A percentile compares a stretch with the other conserved stretches of the same genome.
Evolutionary conservation across 148 eudicot species (phyloP).

Genomic region (Dianthus caryophyllus): DNA sequence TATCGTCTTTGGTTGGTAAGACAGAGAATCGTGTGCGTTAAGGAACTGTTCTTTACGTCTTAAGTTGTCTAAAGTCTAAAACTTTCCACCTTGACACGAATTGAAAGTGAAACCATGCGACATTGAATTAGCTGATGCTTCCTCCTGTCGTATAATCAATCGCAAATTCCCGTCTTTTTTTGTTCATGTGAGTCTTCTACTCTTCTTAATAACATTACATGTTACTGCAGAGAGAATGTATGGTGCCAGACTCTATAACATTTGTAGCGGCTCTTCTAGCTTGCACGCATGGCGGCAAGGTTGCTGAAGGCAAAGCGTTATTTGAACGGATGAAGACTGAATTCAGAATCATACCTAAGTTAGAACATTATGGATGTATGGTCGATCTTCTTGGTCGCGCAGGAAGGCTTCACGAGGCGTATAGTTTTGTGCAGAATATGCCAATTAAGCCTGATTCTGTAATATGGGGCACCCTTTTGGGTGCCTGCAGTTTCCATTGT

Average conservation of each 20-base stretch:
- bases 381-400: conserved; percentile 68
- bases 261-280: conserved; percentile 51
- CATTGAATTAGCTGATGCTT: too few species aligned
- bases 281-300: conserved; percentile 58
- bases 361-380: conserved; percentile 72
- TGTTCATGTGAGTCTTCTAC: background rate
- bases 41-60: too few species aligned
- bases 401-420: conserved; percentile 46
- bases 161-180: background rate
- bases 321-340: conserved; percentile 39
- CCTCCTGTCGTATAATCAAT: background rate
- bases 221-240: conserved; percentile 32
- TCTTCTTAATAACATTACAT: background rate
- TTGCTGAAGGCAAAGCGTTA: conserved; percentile 36
- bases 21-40: too few species aligned
- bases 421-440: conserved; percentile 37
- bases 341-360: conserved; percentile 36
- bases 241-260: conserved; percentile 49
- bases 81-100: too few species aligned
- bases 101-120: too few species aligned
- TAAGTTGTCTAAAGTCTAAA: too few species aligned
- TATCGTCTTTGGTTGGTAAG: too few species aligned
- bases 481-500: conserved; percentile 51
- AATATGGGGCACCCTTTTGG: conserved; percentile 57
- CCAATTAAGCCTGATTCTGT: conserved; percentile 50